phyloP scores from a whole-genome alignment of 2,329 filamentous ascomycete species.

The Blastomyces silverae region DNA sequence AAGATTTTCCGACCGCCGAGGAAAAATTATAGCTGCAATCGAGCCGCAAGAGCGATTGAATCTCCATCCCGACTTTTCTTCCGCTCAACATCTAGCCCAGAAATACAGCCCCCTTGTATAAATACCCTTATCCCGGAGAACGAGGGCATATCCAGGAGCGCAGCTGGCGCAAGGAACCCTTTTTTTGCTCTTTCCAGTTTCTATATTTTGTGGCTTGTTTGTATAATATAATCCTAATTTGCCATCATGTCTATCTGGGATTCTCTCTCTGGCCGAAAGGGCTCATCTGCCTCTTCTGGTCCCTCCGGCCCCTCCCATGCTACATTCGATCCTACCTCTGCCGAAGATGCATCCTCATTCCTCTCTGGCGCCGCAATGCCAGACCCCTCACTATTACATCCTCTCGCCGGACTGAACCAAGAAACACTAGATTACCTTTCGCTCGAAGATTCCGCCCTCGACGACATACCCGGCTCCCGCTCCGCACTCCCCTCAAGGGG shows the following conservation, averaged over 20 bases:
- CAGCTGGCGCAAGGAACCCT: constrained; percentile 17
- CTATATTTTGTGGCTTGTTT: constrained; percentile 25
- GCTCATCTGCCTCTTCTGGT: constrained; percentile 37
- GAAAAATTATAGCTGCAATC: constrained; percentile 9
- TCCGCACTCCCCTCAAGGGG: constrained; percentile 89
- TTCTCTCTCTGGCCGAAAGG: constrained; percentile 54
- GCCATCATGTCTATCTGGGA: constrained; percentile 54
- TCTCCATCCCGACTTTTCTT: neutral
- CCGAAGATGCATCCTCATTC: constrained; percentile 80
- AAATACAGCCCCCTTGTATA: neutral
- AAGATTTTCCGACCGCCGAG: constrained; percentile 5
- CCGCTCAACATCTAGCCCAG: neutral
- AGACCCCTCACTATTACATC: constrained; percentile 84
- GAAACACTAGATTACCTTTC: constrained; percentile 91
- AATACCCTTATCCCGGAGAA: neutral
- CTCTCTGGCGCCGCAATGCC: constrained; percentile 68
- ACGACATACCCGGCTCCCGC: constrained; percentile 75
- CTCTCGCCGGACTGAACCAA: constrained; percentile 85
- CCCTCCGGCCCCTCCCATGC: constrained; percentile 43
- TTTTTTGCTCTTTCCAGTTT: constrained; percentile 23
- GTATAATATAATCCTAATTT: constrained; percentile 23
- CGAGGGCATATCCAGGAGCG: constrained; percentile 9
- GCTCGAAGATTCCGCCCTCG: constrained; percentile 84
- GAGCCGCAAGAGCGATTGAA: neutral
- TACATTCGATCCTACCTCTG: constrained; percentile 63